phyloP scores from a whole-genome alignment of 345 rosid species.

The Eucalyptus curtisii region DNA sequence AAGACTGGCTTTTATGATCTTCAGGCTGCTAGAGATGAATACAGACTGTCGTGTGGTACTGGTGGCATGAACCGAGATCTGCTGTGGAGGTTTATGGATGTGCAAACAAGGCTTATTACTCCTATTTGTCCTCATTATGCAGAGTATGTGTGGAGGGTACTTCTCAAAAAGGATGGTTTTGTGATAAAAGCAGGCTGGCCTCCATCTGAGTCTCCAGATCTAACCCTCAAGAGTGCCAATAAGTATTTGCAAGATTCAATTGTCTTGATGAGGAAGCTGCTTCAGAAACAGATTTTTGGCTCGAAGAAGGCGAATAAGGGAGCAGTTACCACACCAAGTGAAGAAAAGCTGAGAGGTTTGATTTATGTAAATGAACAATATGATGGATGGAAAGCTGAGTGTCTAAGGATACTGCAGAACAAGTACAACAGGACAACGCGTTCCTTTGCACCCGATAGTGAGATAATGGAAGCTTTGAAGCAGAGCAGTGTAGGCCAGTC shows the following conservation, averaged over 20 bases:
- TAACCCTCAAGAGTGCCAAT: conserved; percentile 70
- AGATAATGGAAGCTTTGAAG: conserved; percentile 50
- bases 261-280: conserved; percentile 67
- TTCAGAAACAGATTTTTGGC: conserved; percentile 55
- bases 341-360: conserved; percentile 40
- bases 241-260: conserved; percentile 88
- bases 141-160: conserved; percentile 83
- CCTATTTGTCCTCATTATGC: conserved; percentile 95
- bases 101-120: conserved; percentile 75
- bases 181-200: conserved; percentile 94
- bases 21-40: conserved; percentile 91
- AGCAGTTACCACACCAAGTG: conserved; percentile 28
- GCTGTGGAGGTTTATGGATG: conserved; percentile 71
- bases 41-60: conserved; percentile 71
- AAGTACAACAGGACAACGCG: conserved; percentile 29
- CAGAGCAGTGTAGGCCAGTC: conserved; percentile 38
- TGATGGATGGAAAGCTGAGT: conserved; percentile 86
- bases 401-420: conserved; percentile 59
- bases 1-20: conserved; percentile 89
- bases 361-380: conserved; percentile 70
- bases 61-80: conserved; percentile 68
- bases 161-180: conserved; percentile 70
- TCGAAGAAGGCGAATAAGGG: conserved; percentile 63
- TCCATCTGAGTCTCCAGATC: conserved; percentile 50
- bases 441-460: conserved; percentile 54